phyloP scores from a whole-genome alignment of 352 stramenopile species.

The Pythium chondricola region DNA sequence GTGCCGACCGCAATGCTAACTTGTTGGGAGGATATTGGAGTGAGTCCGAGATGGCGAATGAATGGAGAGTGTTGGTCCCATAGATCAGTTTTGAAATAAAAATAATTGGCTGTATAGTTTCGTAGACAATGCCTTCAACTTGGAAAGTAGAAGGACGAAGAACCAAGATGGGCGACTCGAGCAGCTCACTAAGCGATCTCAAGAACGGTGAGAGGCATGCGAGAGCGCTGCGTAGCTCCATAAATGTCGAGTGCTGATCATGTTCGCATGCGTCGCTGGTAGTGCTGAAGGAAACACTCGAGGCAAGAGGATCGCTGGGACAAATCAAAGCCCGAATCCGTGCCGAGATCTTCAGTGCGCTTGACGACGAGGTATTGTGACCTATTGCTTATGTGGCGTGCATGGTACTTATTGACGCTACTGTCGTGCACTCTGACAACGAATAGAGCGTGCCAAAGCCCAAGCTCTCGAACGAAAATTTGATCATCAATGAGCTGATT shows the following conservation, averaged over 20 bases:
- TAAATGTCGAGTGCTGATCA: neutral
- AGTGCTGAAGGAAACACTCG: conserved; percentile 83
- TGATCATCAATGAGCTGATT: conserved; percentile 94
- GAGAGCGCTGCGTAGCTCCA: neutral
- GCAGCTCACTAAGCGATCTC: conserved; percentile 19
- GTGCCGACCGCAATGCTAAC: no score
- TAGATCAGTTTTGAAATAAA: conserved; percentile 10
- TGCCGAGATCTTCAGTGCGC: conserved; percentile 76
- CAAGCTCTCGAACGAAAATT: conserved; percentile 88
- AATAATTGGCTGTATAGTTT: no score
- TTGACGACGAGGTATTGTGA: conserved; percentile 74
- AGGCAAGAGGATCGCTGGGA: conserved; percentile 60
- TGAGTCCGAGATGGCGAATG: no score
- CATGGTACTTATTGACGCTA: no score
- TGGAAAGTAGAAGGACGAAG: conserved; percentile 2
- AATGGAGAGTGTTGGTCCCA: no score
- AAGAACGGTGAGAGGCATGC: conserved; percentile 14
- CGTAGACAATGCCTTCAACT: neutral
- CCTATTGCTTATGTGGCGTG: no score
- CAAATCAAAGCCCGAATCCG: conserved; percentile 84
- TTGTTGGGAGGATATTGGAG: no score
- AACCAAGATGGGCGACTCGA: conserved; percentile 4
- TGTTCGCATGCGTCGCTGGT: no score
- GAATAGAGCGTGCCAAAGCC: conserved; percentile 50
- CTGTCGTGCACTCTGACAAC: no score